Evolutionary conservation across 257 asterid species (phyloP).

Genomic region (Fraxinus quadrangulata): DNA sequence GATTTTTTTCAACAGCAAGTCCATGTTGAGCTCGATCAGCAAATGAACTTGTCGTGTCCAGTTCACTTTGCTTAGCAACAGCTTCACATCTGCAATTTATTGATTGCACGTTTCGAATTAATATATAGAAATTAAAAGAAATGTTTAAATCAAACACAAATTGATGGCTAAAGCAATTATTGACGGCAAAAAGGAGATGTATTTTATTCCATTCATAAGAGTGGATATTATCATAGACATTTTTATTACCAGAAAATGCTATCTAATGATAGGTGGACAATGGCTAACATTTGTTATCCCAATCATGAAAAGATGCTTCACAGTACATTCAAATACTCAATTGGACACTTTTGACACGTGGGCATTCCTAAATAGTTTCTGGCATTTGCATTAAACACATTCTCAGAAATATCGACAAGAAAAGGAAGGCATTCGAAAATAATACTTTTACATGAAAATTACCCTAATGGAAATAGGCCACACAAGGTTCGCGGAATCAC

Average conservation of each 20-base stretch:
- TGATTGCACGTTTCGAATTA: not conserved
- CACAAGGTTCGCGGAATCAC: not conserved
- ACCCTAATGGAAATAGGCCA: too few species aligned
- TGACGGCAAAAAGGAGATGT: not conserved
- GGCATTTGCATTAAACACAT: not conserved
- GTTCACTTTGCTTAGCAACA: conserved; percentile 34
- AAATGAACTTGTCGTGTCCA: conserved; percentile 2
- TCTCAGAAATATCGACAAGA: not conserved
- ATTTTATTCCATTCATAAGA: conserved; percentile 12
- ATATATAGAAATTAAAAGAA: not conserved
- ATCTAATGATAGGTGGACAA: not conserved
- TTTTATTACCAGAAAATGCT: not conserved
- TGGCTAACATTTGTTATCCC: not conserved
- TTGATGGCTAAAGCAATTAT: conserved; percentile 14
- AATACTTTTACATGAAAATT: too few species aligned
- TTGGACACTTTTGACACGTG: too few species aligned
- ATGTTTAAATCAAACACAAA: conserved; percentile 10
- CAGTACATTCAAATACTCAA: too few species aligned
- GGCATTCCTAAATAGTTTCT: too few species aligned
- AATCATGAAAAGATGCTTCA: too few species aligned
- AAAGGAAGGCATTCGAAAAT: not conserved
- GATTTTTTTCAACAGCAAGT: conserved; percentile 32
- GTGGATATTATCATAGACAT: not conserved
- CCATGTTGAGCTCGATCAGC: conserved; percentile 24
- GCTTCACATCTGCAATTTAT: conserved; percentile 34